Base-by-base conservation (phyloP, 176 grass and related monocot genomes). In the Zizania latifolia region DNA sequence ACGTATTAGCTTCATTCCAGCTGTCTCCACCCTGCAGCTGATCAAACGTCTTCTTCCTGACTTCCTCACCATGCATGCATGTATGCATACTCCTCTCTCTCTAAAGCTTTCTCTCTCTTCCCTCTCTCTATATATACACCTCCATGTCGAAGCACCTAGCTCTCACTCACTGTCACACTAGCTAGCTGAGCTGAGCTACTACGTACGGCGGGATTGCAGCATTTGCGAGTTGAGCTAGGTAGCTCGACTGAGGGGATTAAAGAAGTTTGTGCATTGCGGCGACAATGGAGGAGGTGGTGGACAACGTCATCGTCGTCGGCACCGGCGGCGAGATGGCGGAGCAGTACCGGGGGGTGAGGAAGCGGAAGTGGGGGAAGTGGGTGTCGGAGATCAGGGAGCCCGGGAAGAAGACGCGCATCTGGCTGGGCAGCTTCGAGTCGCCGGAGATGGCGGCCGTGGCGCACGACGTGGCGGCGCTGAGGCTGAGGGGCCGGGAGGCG, bases 301-400 rank as follows among this genome's bases (percentile, higher is more conserved):
- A 80, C 6, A 76, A 45, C 72, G 33, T 1, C 14, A 5, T 15
- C 5, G 9, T 58, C 28, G 48, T 23, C 17, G 10, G 74, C 43
- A 15, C 0, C 54, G 5, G 72, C 1, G 78, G 74, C 0, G 76
- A 58, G 30, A 23, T 32, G 19, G 70, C 55, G 1, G 65, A 51
- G 62, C 87, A 90, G 75, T 97, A 89, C 77, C 65, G 88, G 0
- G 94, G 94, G 11, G 94, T 97, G 72, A 70, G 94, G 72, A 97
- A 97, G 93, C 67, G 93, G 77, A 97, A 97, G 80, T 97, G 93
- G 93, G 93, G 93, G 2, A 97, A 91, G 44, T 97, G 88, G 85
- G 93, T 97, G 57, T 97, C 93, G 0, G 93, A 97, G 80, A 97
- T 97, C 76, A 84, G 93, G n/a, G 94, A 97, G 77, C 94, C 94